phyloP scores from a whole-genome alignment of 2,329 filamentous ascomycete species.

The Monosporascus sp. region DNA sequence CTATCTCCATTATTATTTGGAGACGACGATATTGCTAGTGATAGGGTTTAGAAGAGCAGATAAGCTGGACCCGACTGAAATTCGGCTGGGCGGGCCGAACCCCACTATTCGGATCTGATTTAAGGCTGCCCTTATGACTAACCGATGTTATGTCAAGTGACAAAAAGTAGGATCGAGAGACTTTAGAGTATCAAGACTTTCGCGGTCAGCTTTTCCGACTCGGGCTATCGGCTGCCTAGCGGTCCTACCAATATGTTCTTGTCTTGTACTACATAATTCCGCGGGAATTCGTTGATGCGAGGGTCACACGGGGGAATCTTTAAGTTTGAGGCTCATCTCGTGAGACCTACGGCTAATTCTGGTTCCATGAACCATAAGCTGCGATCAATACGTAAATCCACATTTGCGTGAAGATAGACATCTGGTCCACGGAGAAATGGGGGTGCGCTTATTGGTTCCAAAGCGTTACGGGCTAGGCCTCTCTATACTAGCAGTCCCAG shows the following conservation, averaged over 20 bases:
- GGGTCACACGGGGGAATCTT: background rate
- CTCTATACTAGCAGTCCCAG: background rate
- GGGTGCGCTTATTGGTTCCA: too few species aligned
- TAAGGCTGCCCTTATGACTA: too few species aligned
- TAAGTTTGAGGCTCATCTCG: background rate
- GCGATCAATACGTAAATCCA: background rate
- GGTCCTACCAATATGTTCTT: too few species aligned
- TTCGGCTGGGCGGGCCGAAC: background rate
- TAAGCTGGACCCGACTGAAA: background rate
- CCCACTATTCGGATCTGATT: background rate
- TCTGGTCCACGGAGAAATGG: background rate
- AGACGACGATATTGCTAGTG: too few species aligned
- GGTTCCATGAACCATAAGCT: conserved; percentile 1
- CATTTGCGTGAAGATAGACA: background rate
- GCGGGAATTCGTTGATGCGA: background rate
- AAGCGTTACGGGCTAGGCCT: too few species aligned
- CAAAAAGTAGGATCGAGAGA: background rate
- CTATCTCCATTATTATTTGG: too few species aligned
- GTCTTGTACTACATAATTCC: background rate
- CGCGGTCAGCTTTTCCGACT: background rate
- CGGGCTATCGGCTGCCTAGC: too few species aligned
- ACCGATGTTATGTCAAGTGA: background rate
- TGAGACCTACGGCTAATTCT: background rate
- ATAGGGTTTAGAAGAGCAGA: background rate
- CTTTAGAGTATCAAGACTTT: background rate